Evolutionary conservation across 345 rosid species (phyloP), one percentile per base, ranked within the genome.

Genomic region (Arabis alpina): DNA sequence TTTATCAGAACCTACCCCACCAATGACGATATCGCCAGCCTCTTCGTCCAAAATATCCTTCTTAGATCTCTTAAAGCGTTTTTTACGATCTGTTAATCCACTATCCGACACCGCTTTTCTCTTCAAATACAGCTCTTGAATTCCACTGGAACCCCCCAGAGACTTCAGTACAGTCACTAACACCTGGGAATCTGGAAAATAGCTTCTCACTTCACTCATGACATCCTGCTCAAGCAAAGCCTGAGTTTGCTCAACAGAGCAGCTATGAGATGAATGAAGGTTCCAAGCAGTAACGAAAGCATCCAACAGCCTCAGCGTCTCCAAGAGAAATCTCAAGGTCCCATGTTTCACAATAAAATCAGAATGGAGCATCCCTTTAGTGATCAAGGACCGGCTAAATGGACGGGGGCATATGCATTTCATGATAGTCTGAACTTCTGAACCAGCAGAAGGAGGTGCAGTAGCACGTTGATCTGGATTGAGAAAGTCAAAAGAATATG

Each of bases 151-250:
- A 73, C 76, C 70, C 54, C 77, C 78, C 54, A 81, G 74, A 19
- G 91, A 50, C 63, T 96, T 86, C 64, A 91, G 86, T 30, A 82
- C 59, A 66, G 73, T 82, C 82, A 88, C 54, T 14, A 94, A 72
- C 65, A 91, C 96, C 77, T 91, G 97, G 6, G 81, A 83, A 88
- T 94, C 95, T 65, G 95, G 96, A 60, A 88, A 85, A 76, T 80
- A 80, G 47, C 79, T 82, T 53, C 82, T 85, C 72, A 85, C 86
- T 76, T 85, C 93, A 77, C 83, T 80, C 82, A 72, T 85, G 64
- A 87, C 67, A 71, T 87, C 90, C 80, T 71, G 80, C 83, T 81
- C 82, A 57, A 91, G 76, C 40, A 75, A 80, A 68, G 54, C 72
- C 81, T 83, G 85, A 70, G 73, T 68, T 53, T 77, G 71, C 65